A percentile compares a stretch with the other conserved stretches of the same genome.
These are phyloP conservation scores for Cucumis cinereus DNA, from an alignment of 306 rosid genomes.

Conservation along the genomic window DNA sequence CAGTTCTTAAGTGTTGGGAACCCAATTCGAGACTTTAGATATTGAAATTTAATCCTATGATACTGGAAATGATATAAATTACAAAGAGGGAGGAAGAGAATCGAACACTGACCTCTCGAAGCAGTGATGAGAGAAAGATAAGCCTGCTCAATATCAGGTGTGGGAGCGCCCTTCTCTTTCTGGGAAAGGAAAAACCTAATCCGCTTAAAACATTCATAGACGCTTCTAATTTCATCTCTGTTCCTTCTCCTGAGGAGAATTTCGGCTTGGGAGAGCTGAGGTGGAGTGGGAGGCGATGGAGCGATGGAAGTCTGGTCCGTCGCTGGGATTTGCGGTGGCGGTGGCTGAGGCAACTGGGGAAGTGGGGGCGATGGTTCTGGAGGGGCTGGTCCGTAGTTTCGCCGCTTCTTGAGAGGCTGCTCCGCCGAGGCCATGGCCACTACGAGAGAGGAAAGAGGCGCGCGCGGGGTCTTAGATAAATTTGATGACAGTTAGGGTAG, in stretches of 20 bases:
- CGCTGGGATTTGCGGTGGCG: slow-evolving; percentile 26
- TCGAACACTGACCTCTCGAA: slow-evolving; percentile 35
- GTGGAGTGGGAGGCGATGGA: slow-evolving; percentile 28
- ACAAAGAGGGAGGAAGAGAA: not conserved
- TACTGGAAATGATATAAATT: not conserved
- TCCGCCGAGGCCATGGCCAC: slow-evolving; percentile 48
- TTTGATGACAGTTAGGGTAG: not conserved
- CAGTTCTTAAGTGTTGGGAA: not conserved
- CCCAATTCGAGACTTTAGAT: not conserved
- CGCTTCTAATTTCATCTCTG: slow-evolving; percentile 43
- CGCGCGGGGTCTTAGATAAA: slow-evolving; percentile 6
- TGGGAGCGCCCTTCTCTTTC: slow-evolving; percentile 17
- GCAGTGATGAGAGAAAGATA: slow-evolving; percentile 45
- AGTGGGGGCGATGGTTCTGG: slow-evolving; percentile 13
- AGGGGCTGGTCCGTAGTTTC: slow-evolving; percentile 26
- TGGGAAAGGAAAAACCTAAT: slow-evolving; percentile 32
- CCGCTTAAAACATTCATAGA: slow-evolving; percentile 40
- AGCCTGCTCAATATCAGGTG: slow-evolving; percentile 37
- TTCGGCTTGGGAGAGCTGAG: slow-evolving; percentile 38
- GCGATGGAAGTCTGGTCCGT: slow-evolving; percentile 10
- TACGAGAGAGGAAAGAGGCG: not conserved
- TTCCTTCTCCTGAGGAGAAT: slow-evolving; percentile 27
- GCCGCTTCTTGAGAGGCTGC: slow-evolving; percentile 60
- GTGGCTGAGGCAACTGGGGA: slow-evolving; percentile 9
- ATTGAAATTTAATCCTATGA: not conserved